Base-by-base conservation (phyloP, 441 rosid genomes). In the Eutrema salsugineum region DNA sequence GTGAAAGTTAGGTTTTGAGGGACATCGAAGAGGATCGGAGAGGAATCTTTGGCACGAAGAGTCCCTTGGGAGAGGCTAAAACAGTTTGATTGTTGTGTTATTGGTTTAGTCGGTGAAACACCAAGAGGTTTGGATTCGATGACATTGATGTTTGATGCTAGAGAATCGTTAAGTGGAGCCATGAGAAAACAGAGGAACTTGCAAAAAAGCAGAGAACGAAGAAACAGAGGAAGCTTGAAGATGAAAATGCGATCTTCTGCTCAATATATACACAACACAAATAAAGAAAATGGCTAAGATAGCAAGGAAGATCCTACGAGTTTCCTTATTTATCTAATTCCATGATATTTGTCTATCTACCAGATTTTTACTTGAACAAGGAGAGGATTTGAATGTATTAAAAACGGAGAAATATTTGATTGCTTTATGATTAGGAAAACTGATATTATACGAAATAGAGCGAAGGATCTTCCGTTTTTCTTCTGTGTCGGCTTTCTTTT, bases 101-200 rank as follows among this genome's bases (percentile, higher is more conserved):
- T 12, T 43, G 73, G 70, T 28, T 75, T 75, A 11, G 35, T 36
- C 19, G 2, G 46, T 16, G 61, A 19, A 19, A 27, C 63, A 48
- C 0, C 35, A 44, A 35, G 36, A 49, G 58, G 57, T 2, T 56
- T 63, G 5, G 84, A 19, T 1, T 40, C 33, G 30, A 69, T 32
- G 30, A 63, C 63, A 47, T 71, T 63, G 32, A 49, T 32, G 63
- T 20, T n/a, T 14, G 80, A 55, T 38, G 49, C 39, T 5, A 70
- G 19, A 8, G 85, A 80, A 28, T 80, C 79, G 63, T 82, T 83
- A 14, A 88, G 85, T 2, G 88, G 93, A 33, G 91, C 89, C 96
- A 92, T 91, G 63, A 63, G 17, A 61, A 19, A 72, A 49, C 48
- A 49, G 61, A 67, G 16, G 7, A 51, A 16, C 33, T 44, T 55